Conservation (phyloP, 2,329 filamentous ascomycete genomes). For the Dactylellina cionopaga region DNA sequence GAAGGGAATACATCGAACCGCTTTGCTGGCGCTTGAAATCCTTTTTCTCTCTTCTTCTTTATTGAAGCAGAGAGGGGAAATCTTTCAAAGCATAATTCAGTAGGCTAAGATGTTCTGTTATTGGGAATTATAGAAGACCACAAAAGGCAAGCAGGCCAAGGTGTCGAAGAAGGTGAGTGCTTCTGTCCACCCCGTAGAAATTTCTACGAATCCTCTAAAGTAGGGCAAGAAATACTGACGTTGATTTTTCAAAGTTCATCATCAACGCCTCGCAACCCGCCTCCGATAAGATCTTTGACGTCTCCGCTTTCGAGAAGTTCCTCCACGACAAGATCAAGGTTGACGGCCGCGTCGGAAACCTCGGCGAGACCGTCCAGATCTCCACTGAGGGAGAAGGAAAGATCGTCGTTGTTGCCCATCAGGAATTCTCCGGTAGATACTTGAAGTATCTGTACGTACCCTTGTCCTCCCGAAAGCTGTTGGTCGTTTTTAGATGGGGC, state of each 20-base stretch:
- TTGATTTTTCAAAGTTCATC: constrained; percentile 77
- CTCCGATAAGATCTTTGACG: constrained; percentile 99
- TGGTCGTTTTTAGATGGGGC: constrained; percentile 58
- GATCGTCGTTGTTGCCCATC: constrained; percentile 97
- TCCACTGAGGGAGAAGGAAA: constrained; percentile 93
- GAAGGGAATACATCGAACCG: constrained; percentile 63
- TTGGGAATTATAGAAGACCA: constrained; percentile 68
- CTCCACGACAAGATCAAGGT: constrained; percentile 99
- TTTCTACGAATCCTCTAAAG: background rate
- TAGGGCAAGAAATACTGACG: constrained; percentile 44
- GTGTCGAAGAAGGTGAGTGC: constrained; percentile 90
- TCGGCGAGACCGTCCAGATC: constrained; percentile 91
- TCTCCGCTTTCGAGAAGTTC: constrained; percentile 99
- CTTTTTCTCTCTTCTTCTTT: background rate
- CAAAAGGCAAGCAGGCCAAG: constrained; percentile 74
- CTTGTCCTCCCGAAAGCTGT: background rate
- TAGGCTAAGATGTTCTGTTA: constrained; percentile 83
- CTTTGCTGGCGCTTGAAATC: constrained; percentile 53
- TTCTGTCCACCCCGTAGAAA: too few relatives aligned
- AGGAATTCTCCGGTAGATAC: constrained; percentile 97
- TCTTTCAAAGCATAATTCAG: constrained; percentile 71
- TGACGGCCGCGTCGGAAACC: constrained; percentile 96
- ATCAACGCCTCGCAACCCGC: constrained; percentile 99
- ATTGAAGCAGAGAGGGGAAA: background rate
- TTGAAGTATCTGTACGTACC: constrained; percentile 95